Evolutionary conservation across 495 filamentous ascomycete species (phyloP).

Genomic region (Penicillium crystallinum): DNA sequence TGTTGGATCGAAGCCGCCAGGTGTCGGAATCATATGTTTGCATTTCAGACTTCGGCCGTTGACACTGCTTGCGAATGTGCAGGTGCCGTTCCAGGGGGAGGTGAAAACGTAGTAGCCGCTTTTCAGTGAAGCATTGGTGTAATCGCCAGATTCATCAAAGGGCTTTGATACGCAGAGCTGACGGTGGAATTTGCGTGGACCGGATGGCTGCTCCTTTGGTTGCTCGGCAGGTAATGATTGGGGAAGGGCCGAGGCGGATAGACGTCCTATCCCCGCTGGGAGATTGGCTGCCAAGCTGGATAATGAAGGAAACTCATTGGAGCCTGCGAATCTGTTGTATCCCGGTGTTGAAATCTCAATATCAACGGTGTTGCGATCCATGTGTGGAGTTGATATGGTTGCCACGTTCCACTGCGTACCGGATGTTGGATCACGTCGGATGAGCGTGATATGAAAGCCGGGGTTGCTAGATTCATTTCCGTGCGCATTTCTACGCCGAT

Average conservation of each 20-base stretch:
- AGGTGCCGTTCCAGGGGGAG: constrained; percentile 81
- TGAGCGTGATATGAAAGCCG: constrained; percentile 70
- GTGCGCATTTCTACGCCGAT: constrained; percentile 4
- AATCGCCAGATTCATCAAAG: constrained; percentile 9
- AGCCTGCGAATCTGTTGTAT: constrained; percentile 53
- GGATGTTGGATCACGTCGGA: constrained; percentile 77
- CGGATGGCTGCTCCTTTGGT: constrained; percentile 12
- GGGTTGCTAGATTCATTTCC: constrained; percentile 8
- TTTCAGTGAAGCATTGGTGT: constrained; percentile 22
- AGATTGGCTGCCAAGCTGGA: constrained; percentile 30
- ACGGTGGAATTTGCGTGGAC: constrained; percentile 36
- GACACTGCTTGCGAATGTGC: constrained; percentile 73
- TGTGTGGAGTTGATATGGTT: constrained; percentile 49
- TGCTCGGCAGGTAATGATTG: constrained; percentile 13
- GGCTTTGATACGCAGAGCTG: constrained; percentile 35
- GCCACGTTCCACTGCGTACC: constrained; percentile 88
- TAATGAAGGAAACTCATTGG: constrained; percentile 32
- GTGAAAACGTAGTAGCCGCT: constrained; percentile 56
- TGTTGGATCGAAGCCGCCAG: constrained; percentile 2
- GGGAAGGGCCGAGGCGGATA: constrained; percentile 15
- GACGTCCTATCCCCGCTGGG: constrained; percentile 14
- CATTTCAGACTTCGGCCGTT: constrained; percentile 72
- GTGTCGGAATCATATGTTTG: constrained; percentile 53
- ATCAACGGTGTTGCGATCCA: constrained; percentile 40
- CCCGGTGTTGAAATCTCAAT: constrained; percentile 60